Conservation (phyloP, 1,139 yeast genomes). For the Debaryomyces coudertii region DNA sequence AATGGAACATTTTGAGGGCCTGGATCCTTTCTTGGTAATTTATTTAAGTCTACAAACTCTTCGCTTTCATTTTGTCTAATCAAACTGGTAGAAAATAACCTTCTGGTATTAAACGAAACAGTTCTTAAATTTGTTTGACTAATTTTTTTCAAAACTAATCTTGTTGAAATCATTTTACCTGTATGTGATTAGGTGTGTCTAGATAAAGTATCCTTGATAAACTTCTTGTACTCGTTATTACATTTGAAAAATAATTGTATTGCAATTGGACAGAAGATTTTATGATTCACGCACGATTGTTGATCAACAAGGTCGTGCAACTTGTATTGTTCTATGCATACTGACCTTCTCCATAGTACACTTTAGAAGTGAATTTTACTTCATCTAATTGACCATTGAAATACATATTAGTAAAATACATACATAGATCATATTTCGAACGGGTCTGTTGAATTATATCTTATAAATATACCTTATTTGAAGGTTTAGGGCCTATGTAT, state of each 20-base stretch:
- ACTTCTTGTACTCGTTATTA: neutral
- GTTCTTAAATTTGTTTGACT: conserved; percentile 10
- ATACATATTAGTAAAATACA: too few species aligned
- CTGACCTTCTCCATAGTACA: neutral
- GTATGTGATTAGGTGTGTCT: neutral
- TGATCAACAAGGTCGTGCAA: neutral
- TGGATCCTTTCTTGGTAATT: conserved; percentile 45
- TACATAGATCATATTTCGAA: too few species aligned
- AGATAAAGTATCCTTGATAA: neutral
- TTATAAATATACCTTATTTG: too few species aligned
- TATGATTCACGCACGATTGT: neutral
- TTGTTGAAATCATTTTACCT: conserved; percentile 9
- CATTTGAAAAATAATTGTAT: conserved; percentile 13
- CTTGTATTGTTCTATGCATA: neutral
- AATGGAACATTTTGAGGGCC: conserved; percentile 54
- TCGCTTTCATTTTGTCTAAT: conserved; percentile 22
- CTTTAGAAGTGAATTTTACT: too few species aligned
- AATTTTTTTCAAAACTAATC: conserved; percentile 10
- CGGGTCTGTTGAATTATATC: too few species aligned
- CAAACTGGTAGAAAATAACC: conserved; percentile 16
- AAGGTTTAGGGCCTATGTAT: neutral
- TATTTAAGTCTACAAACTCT: conserved; percentile 40
- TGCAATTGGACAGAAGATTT: conserved; percentile 15
- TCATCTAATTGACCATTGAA: too few species aligned
- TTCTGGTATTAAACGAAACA: conserved; percentile 9